phyloP scores from a whole-genome alignment of 2,329 filamentous ascomycete species.

The Verticillium nubilum region DNA sequence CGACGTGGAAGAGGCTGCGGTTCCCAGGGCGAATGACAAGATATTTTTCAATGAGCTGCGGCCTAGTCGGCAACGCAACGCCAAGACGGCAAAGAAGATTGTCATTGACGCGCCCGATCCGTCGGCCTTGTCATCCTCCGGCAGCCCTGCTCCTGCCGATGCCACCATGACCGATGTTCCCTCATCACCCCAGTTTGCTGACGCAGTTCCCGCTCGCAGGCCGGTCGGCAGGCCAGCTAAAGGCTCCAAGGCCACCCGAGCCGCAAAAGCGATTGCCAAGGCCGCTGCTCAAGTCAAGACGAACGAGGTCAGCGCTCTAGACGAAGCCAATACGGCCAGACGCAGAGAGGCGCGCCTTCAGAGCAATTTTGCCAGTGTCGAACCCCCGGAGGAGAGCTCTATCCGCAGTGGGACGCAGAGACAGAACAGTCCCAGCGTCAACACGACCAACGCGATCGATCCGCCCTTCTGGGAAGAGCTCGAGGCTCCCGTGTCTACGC shows the following conservation, averaged over 20 bases:
- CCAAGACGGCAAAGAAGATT: not conserved
- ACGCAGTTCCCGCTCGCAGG: not conserved
- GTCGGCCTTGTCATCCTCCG: not conserved
- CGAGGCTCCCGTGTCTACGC: not conserved
- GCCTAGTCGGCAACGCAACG: not conserved
- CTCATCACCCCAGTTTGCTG: not conserved
- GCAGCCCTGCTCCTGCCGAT: not conserved
- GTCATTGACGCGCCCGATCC: not conserved
- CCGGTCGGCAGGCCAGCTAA: not conserved
- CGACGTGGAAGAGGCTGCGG: not conserved
- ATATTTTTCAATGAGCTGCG: not conserved
- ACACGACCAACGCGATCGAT: not conserved
- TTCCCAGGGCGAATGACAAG: not conserved
- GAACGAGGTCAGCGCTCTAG: not conserved
- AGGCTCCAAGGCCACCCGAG: not conserved
- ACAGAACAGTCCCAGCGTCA: not conserved
- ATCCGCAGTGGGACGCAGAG: conserved; percentile 1
- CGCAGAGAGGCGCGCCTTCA: not conserved
- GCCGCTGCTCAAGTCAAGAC: not conserved
- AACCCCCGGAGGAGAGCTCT: conserved; percentile 4
- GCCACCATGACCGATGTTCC: not conserved
- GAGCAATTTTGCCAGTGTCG: not conserved
- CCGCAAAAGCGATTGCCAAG: not conserved
- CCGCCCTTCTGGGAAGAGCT: not conserved
- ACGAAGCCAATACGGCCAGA: not conserved